phyloP scores from a whole-genome alignment of 768 basidiomycete genomes.

The Austroboletus eburneus region DNA sequence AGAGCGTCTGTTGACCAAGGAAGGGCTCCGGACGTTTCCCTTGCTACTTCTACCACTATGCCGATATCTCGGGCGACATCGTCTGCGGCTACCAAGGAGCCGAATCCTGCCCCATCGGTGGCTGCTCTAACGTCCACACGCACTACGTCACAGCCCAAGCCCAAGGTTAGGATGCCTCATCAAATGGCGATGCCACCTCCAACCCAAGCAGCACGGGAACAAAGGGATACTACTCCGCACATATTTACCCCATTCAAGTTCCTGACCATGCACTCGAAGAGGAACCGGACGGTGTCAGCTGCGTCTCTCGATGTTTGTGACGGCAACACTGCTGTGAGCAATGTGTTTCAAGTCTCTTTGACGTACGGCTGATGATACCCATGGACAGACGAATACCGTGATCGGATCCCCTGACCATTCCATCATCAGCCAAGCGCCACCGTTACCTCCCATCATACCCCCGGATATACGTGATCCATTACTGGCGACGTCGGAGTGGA shows the following conservation, averaged over 20 bases:
- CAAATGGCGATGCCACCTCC: slow-evolving; percentile 30
- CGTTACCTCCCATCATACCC: slow-evolving; percentile 37
- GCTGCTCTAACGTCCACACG: slow-evolving; percentile 6
- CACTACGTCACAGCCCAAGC: slow-evolving; percentile 14
- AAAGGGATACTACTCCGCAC: slow-evolving; percentile 40
- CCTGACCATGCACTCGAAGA: slow-evolving; percentile 44
- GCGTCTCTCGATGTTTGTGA: slow-evolving; percentile 76
- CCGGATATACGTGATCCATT: slow-evolving; percentile 64
- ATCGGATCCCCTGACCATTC: slow-evolving; percentile 74
- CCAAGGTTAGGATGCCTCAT: slow-evolving; percentile 16
- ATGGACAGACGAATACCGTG: slow-evolving; percentile 58
- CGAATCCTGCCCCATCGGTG: slow-evolving; percentile 1
- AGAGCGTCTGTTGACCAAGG: slow-evolving; percentile 21
- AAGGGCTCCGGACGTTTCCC: slow-evolving; percentile 7
- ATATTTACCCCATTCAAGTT: slow-evolving; percentile 64
- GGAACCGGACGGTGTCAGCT: slow-evolving; percentile 64
- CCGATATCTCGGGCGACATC: slow-evolving; percentile 12
- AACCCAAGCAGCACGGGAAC: slow-evolving; percentile 29
- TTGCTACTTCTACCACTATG: neutral
- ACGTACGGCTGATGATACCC: slow-evolving; percentile 2
- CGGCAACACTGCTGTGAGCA: slow-evolving; percentile 66
- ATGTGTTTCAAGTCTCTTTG: neutral
- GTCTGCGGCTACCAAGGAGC: slow-evolving; percentile 17
- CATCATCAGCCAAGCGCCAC: slow-evolving; percentile 53
- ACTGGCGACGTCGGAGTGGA: slow-evolving; percentile 66